Percentiles rank a stretch among this genome's conserved stretches.
phyloP scores from a whole-genome alignment of 176 grass and related monocot species.

The Tuctoria greenei region DNA sequence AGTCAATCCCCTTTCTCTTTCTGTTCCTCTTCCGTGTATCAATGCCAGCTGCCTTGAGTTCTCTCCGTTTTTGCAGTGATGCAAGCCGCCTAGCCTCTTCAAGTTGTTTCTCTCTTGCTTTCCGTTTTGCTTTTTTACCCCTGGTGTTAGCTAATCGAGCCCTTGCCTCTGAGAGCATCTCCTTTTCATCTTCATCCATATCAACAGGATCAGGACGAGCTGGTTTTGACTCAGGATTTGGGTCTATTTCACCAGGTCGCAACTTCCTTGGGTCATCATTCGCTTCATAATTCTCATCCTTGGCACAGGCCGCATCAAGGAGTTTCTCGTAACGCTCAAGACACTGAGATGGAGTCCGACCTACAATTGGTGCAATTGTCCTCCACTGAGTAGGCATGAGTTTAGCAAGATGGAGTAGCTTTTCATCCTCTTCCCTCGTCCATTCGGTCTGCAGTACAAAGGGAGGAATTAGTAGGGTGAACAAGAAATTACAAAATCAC shows the following conservation, averaged over 20 bases:
- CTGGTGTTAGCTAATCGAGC: conserved; percentile 85
- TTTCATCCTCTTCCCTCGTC: conserved; percentile 96
- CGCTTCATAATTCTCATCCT: conserved; percentile 84
- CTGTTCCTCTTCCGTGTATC: conserved; percentile 67
- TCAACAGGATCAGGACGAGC: conserved; percentile 88
- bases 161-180: conserved; percentile 93
- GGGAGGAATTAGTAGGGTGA: conserved; percentile 14
- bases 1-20: conserved; percentile 88
- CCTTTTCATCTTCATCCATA: conserved; percentile 95
- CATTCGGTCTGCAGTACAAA: conserved; percentile 73
- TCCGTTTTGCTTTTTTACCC: conserved; percentile 88
- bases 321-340: conserved; percentile 89
- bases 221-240: conserved; percentile 88
- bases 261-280: conserved; percentile 84
- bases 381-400: conserved; percentile 97
- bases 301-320: conserved; percentile 85
- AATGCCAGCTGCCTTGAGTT: conserved; percentile 88
- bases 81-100: conserved; percentile 91
- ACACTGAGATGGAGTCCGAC: conserved; percentile 81
- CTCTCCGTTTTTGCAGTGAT: conserved; percentile 84
- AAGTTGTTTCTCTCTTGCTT: conserved; percentile 92
- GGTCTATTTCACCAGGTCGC: conserved; percentile 86
- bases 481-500: not conserved
- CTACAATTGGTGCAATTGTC: conserved; percentile 92
- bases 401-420: conserved; percentile 92